Base-by-base conservation (phyloP, 768 basidiomycete species). In the Rhizopogon vulgaris region DNA sequence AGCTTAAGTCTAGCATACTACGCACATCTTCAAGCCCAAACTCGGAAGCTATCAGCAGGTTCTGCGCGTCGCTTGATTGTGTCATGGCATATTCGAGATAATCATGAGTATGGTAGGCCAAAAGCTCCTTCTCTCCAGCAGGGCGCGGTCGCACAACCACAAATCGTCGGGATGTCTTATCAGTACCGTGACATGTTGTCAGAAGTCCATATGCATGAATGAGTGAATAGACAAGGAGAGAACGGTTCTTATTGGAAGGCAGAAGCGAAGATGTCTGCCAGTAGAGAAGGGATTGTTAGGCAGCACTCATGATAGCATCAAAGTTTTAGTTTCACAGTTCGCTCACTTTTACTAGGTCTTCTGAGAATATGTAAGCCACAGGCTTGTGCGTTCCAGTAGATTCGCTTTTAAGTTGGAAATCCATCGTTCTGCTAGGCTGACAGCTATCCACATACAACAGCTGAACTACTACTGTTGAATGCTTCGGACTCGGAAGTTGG, bases 211-310 rank as follows among this genome's bases (percentile, higher is more conserved):
- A 72, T 1, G 78, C 68, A 50, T 73, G 73, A 41, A 81, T 73
- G 3, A 90, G 70, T 8, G 82, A 78, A 60, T 89, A 86, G 2
- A 88, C 85, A 0, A 87, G 56, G 2, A 78, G 58, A 0, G 87
- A 89, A 28, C 86, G 76, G 38, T 81, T 77, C 51, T 61, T 75
- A 59, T 90, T 90, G 0, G 85, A 87, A 6, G 87, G 87, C 1
- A 93, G 74, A 3, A 80, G 71, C 3, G 79, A 80, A 2, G 77
- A 75, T 25, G 71, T 62, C 76, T 79, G 41, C 7, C 6, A 42
- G 52, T 30, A 38, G 25, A 8, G 50, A 37, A 36, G 25, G 28
- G 36, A 41, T 38, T 45, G 28, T 17, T n/a, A 48, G 34, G 30
- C 47, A 38, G 8, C 8, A 5, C 11, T 12, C n/a, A 32, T 32